Evolutionary conservation across 768 basidiomycete species (phyloP), one percentile per base, ranked within the genome.

Genomic region (Harrya chromipes): DNA sequence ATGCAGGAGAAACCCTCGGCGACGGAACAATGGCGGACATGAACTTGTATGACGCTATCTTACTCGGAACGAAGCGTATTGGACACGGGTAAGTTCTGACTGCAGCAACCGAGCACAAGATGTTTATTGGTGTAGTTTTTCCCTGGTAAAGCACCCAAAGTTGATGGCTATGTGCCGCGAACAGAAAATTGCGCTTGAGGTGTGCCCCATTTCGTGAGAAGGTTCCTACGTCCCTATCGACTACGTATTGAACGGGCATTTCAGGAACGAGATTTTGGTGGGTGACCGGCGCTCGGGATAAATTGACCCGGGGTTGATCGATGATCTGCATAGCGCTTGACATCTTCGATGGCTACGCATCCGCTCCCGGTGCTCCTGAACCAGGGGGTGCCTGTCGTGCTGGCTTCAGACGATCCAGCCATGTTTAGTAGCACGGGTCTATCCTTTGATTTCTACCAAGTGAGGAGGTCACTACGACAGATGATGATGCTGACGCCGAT

Each of bases 391-490:
- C 81, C 83, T 0, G 81, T 89, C 14, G 80, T 79, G 3, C 72
- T 90, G 9, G 82, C 74, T 56, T 85, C 82, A 3, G 87, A 89
- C 58, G 87, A 88, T 57, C 87, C 87, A 1, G 72, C 84, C 1
- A 76, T 82, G 16, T 89, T 89, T 57, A 84, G 83, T 14, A 85
- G 81, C 57, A 80, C 84, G 79, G 85, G 86, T 0, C 71, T 89
- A 6, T 82, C 83, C 1, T 89, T 79, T 61, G 87, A 88, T 67
- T 88, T 81, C 65, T 89, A 76, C 66, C 87, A 89, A 69, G 84
- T 80, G 54, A 51, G 63, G 23, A 12, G 2, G 16, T 48, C 50
- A 21, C 19, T 33, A 16, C 33, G 33, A 33, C 14, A 20, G 33
- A 20, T 10, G 40, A 38, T 14, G 17, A n/a, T 13, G 36, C 19